Conservation (phyloP, 768 basidiomycete species). For the Pleurotus citrinopileatus region DNA sequence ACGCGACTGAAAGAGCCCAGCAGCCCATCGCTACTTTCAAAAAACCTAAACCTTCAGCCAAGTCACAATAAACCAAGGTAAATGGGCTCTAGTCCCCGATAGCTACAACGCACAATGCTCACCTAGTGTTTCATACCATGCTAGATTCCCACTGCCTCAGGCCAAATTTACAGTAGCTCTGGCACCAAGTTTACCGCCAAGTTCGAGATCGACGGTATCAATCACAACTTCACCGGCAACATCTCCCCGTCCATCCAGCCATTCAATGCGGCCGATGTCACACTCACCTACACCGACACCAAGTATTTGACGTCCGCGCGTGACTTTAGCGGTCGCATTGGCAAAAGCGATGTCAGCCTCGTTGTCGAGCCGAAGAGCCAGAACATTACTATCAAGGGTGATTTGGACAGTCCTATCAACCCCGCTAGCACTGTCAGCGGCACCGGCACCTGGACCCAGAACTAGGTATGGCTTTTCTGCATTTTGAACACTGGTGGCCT, state of each 20-base stretch:
- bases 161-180: background rate
- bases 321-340: background rate
- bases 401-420: background rate
- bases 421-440: background rate
- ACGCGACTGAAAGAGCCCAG: too few relatives aligned
- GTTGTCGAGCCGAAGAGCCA: background rate
- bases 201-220: background rate
- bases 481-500: background rate
- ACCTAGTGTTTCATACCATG: too few relatives aligned
- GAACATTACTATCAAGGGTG: background rate
- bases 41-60: too few relatives aligned
- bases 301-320: background rate
- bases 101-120: too few relatives aligned
- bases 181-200: background rate
- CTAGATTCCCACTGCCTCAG: background rate
- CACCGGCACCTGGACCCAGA: constrained; percentile 1
- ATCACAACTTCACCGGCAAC: background rate
- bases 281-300: background rate
- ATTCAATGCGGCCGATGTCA: background rate
- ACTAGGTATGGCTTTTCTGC: background rate
- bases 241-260: background rate
- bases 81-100: too few relatives aligned
- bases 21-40: too few relatives aligned
- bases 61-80: too few relatives aligned
- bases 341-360: background rate